phyloP scores from a whole-genome alignment of 2,329 filamentous ascomycete genomes.

The Ramularia endophylla region DNA sequence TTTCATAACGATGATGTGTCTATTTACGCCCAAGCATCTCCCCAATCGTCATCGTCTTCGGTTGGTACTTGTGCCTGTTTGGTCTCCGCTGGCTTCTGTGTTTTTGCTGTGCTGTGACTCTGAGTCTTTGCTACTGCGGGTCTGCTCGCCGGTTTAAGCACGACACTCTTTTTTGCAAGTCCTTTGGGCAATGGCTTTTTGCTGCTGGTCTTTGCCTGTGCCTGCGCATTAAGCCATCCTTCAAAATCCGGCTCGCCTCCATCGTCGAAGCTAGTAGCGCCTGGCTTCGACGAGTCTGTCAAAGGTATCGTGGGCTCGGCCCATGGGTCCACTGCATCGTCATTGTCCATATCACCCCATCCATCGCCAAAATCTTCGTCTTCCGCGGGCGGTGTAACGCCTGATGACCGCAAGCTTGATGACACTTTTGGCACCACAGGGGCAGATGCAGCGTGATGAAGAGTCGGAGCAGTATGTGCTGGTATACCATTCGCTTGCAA shows the following conservation, averaged over 20 bases:
- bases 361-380: constrained; percentile 60
- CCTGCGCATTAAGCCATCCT: constrained; percentile 86
- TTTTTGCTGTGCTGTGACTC: no score
- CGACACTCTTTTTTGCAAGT: constrained; percentile 52
- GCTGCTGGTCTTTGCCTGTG: constrained; percentile 60
- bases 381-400: constrained; percentile 31
- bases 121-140: no score
- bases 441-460: constrained; percentile 20
- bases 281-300: constrained; percentile 53
- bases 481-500: constrained; percentile 34
- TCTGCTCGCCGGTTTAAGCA: no score
- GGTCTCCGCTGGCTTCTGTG: no score
- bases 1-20: no score
- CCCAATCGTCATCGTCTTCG: no score
- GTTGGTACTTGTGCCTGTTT: no score
- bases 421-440: constrained; percentile 25
- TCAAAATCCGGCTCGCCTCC: constrained; percentile 91
- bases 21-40: no score
- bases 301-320: constrained; percentile 54
- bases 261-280: constrained; percentile 61
- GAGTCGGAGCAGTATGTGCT: constrained; percentile 30
- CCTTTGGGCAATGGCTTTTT: constrained; percentile 78
- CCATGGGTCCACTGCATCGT: constrained; percentile 22
- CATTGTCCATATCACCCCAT: constrained; percentile 62
- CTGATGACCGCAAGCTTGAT: constrained; percentile 22